A percentile compares a stretch with the other conserved stretches of the same genome.
phyloP scores from a whole-genome alignment of 345 rosid species.

The Salix exigua region DNA sequence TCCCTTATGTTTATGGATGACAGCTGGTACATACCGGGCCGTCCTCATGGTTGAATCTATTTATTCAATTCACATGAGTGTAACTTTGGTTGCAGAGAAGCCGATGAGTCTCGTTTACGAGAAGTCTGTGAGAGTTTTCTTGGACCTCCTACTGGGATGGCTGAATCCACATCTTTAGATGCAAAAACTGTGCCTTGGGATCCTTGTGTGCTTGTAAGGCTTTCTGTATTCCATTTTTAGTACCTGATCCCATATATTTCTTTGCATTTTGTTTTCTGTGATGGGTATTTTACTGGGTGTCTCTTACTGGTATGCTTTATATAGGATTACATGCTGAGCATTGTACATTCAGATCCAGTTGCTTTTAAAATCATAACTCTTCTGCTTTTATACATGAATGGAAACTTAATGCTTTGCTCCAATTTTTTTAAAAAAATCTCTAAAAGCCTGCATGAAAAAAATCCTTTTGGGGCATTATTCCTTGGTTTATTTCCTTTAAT shows the following conservation, averaged over 20 bases:
- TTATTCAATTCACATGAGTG: not conserved
- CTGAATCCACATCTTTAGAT: slow-evolving; percentile 48
- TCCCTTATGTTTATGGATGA: not conserved
- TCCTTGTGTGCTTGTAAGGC: slow-evolving; percentile 79
- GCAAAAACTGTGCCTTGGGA: slow-evolving; percentile 65
- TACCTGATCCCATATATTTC: not conserved
- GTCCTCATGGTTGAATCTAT: not conserved
- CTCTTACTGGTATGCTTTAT: not conserved
- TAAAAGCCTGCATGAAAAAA: not conserved
- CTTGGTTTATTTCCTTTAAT: not conserved
- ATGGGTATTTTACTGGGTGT: not conserved
- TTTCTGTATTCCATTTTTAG: not conserved
- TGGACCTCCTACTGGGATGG: slow-evolving; percentile 96
- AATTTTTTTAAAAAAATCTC: too few species aligned
- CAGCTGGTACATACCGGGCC: not conserved
- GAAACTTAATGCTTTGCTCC: not conserved
- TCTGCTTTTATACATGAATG: not conserved
- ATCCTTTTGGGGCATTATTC: not conserved
- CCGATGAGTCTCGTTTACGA: slow-evolving; percentile 89
- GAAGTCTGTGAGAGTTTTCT: slow-evolving; percentile 94
- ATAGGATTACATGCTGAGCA: not conserved
- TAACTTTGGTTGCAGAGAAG: slow-evolving; percentile 58
- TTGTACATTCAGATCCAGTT: not conserved
- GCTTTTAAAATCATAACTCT: not conserved
- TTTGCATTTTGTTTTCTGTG: not conserved